Base-by-base conservation (phyloP, 805 yeast species). In the Ogataea wickerhamii region DNA sequence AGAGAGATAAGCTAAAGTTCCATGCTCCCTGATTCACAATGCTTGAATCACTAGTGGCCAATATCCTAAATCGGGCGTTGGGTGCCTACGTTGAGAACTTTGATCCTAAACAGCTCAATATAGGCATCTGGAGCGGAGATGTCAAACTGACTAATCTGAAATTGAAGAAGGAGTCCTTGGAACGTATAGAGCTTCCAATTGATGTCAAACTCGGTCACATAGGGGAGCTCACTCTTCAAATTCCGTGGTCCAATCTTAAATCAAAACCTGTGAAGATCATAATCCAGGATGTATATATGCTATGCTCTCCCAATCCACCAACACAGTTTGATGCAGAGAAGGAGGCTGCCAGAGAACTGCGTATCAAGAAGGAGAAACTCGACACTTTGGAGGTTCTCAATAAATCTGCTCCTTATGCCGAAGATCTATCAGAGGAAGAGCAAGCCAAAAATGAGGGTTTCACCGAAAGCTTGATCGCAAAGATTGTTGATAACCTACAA, bases 81-180 rank as follows among this genome's bases (percentile, higher is more conserved):
- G 87, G 87, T 2, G 70, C 78, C 21, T 87, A 88, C 60, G 88
- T 91, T 34, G 95, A 94, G 64, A 86, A 94, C 63, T 93, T 93
- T 61, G 98, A 93, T 64, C 88, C 98, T 13, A 86, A 85, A 49
- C 96, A 93, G 56, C 67, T 93, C 53, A 89, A 93, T 52, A 89
- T 93, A 38, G 98, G 98, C 4, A 88, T 93, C 23, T 89, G 98
- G 96, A 78, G 88, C 53, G 99, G 99, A 25, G 98, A 93, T 67
- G 98, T 89, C 21, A 86, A 86, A 57, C 68, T 93, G 38, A 73
- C 72, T 45, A 80, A 89, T 57, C 72, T 94, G 44, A 74, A 81
- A 40, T 68, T 93, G 42, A 87, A 86, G 63, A 82, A 84, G 44
- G 97, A 89, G 66, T 87, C 96, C 3, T 68, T 93, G 32, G 98